These are phyloP conservation scores for Fragaria iinumae DNA, from an alignment of 306 rosid species.

Conservation along the genomic window DNA sequence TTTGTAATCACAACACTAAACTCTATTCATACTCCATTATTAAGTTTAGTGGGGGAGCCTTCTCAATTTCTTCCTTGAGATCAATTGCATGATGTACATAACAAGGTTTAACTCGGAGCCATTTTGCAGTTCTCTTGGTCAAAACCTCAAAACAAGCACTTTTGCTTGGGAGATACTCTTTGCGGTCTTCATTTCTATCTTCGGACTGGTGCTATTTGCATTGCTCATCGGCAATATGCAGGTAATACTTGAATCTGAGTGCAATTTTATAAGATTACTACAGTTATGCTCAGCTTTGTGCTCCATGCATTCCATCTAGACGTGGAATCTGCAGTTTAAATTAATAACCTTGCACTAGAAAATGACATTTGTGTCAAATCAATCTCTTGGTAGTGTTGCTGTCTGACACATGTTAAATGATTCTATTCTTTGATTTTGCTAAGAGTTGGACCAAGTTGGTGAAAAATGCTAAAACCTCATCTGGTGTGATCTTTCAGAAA, in stretches of 20 bases:
- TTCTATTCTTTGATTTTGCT: not conserved
- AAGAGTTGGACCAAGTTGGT: not conserved
- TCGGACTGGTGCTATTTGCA: conserved; percentile 74
- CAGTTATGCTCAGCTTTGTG: not conserved
- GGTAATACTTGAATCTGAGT: conserved; percentile 39
- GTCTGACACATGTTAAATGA: not conserved
- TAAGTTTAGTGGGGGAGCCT: not conserved
- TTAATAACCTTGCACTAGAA: not conserved
- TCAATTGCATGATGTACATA: not conserved
- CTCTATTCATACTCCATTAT: not conserved
- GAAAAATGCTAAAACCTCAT: not conserved
- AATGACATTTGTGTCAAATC: not conserved
- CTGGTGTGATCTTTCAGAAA: conserved; percentile 47
- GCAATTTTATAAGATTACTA: not conserved
- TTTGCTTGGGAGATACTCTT: conserved; percentile 52
- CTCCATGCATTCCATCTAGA: not conserved
- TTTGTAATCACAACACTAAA: conserved; percentile 18
- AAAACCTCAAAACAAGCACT: conserved; percentile 70
- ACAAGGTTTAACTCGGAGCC: not conserved
- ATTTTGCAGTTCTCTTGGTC: conserved; percentile 74
- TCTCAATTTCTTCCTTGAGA: not conserved
- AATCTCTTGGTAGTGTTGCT: not conserved
- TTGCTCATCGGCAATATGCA: conserved; percentile 89
- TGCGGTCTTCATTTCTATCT: conserved; percentile 60
- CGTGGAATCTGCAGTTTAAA: not conserved